Evolutionary conservation across 2,329 filamentous ascomycete genomes (phyloP).

Genomic region (Aspergillus spinulosporus): DNA sequence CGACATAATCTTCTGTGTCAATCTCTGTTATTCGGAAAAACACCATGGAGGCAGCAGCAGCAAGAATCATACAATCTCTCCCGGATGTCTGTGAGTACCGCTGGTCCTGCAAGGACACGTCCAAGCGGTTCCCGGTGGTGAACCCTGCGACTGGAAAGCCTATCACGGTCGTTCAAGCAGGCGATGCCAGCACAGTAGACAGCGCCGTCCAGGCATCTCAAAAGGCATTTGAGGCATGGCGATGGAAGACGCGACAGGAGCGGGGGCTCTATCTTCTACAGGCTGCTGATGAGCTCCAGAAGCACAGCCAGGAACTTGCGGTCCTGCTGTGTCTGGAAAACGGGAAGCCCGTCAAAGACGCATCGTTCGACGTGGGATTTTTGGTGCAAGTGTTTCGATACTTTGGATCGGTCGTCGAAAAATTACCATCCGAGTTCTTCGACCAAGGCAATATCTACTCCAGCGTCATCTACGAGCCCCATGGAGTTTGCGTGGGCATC

Average conservation of each 20-base stretch:
- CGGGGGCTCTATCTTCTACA: background rate
- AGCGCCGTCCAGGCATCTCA: background rate
- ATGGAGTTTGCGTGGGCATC: background rate
- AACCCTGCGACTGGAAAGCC: background rate
- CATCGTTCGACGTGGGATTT: background rate
- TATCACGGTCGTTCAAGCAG: background rate
- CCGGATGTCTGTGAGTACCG: no score
- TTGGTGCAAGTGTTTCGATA: background rate
- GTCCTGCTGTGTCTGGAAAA: background rate
- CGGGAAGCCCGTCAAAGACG: background rate
- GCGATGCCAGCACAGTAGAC: background rate
- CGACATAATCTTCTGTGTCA: no score
- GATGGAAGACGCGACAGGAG: background rate
- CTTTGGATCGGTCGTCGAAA: background rate
- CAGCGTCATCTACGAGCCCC: background rate
- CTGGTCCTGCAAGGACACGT: no score
- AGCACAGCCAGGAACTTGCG: background rate
- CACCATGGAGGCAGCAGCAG: no score
- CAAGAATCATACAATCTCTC: no score
- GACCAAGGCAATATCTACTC: background rate
- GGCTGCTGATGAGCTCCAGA: background rate
- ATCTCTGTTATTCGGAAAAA: no score
- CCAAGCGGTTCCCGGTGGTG: background rate
- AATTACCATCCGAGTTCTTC: background rate
- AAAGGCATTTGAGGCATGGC: background rate